Evolutionary conservation across 805 yeast species (phyloP), one percentile per base, ranked within the genome.

Genomic region (Spencermartinsiella europaea): DNA sequence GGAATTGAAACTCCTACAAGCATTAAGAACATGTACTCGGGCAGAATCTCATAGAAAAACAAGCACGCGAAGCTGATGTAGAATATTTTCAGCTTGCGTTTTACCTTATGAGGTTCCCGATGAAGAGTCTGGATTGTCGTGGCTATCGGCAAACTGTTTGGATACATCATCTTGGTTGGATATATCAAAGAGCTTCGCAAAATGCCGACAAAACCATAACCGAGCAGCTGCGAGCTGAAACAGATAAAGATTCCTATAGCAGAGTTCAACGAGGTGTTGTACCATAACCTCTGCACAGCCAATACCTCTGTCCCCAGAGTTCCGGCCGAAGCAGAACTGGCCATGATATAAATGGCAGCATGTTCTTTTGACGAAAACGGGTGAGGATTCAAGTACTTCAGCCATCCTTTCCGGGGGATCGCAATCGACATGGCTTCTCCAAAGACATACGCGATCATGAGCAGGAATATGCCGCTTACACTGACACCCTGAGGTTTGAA

Each of bases 121-220:
- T 76, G 63, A 59, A 79, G 65, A 57, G 77, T 71, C 63, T 74
- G 70, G 70, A 76, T 76, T 42, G 77, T 59, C 17, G 78, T 73
- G 34, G 76, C 72, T 59, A 79, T 69, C 19, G 85, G 59, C 59
- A 84, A 69, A 56, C 74, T 74, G 1, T 77, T 63, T 3, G 90
- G 90, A 89, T 89, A 84, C 44, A 82, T 71, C 63, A 80, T 76
- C 15, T 77, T 67, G 4, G 81, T 72, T 4, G 87, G 83, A 48
- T 75, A 74, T n/a, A 83, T 81, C 50, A 83, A 69, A 28, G 79
- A 67, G 53, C 75, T 72, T 53, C 82, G 69, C 36, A 75, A 67
- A 47, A 82, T 43, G 25, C 90, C 89, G 38, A 85, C 85, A 45
- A 79, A 60, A 22, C 83, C 81, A 51, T 79, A 78, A 7, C 89